A percentile compares a stretch with the other conserved stretches of the same genome.
phyloP scores from a whole-genome alignment of 495 filamentous ascomycete genomes.

The Xylaria flabelliformis region DNA sequence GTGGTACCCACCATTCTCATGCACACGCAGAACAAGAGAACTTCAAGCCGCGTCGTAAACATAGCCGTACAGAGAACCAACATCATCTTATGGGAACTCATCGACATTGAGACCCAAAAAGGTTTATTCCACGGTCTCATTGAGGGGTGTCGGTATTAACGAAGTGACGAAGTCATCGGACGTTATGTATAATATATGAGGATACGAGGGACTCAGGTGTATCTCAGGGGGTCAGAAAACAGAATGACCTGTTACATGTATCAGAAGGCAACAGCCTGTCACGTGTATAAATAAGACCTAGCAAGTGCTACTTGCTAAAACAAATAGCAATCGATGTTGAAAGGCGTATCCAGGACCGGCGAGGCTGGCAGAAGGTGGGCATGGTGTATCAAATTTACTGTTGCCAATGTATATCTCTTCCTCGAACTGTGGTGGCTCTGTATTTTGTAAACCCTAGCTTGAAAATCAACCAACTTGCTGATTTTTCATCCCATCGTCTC shows the following conservation, averaged over 20 bases:
- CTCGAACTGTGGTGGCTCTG: background rate
- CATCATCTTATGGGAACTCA: background rate
- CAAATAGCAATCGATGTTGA: conserved; percentile 7
- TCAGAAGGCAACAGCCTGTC: conserved; percentile 2
- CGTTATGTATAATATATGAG: conserved; percentile 26
- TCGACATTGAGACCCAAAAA: conserved; percentile 7
- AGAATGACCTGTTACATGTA: conserved; percentile 3
- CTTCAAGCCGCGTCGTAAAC: conserved; percentile 10
- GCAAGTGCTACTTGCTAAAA: conserved; percentile 24
- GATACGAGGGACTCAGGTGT: conserved; percentile 6
- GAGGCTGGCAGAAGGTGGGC: background rate
- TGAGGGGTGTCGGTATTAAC: conserved; percentile 1
- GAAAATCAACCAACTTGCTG: background rate
- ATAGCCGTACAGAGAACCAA: conserved; percentile 24
- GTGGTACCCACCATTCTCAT: background rate
- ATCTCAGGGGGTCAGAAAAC: conserved; percentile 12
- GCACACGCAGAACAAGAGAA: conserved; percentile 17
- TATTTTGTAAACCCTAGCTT: background rate
- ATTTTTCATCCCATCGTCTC: background rate
- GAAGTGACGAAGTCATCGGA: conserved; percentile 1
- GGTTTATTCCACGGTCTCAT: background rate
- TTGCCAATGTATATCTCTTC: background rate
- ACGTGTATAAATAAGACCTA: conserved; percentile 22
- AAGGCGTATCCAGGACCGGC: background rate
- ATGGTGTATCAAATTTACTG: background rate